Evolutionary conservation across 139 green algal genomes (phyloP), one percentile per base, ranked within the genome.

Genomic region (Chlamydomonas schloesseri): DNA sequence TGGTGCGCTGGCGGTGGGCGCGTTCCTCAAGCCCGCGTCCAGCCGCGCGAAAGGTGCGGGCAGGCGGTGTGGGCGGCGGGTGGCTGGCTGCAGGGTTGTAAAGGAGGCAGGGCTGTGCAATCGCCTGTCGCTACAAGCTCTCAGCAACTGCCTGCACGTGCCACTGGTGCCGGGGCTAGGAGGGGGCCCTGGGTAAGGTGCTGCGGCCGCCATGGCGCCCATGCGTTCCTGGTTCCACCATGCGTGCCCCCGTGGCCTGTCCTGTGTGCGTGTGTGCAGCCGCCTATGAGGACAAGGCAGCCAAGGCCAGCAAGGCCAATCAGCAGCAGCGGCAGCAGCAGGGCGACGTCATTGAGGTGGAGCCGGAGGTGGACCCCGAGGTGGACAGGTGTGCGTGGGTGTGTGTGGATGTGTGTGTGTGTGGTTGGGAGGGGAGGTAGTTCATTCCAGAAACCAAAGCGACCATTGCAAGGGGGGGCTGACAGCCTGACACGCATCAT

Each of bases 1-100:
- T 15, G 78, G 78, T 3, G 64, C 64, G 11, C 33, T 84, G 78
- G 64, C 78, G 10, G 46, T 67, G 47, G 65, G 42, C 5, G 64
- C 74, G 29, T 74, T 84, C n/a, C 78, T 84, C 10, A 72, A 60
- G 29, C 78, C 78, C 17, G 78, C 78, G 14, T 29, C 78, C 0
- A 31, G 53, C 3, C 62, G 72, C 20, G 78, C 62, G 17, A 84
- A 74, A 50, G 64, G 78, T 84, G 42, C 0, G 77, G 14, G 10
- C 23, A 33, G n/a, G 29, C 10, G 9, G 10, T n/a, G 13, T 5
- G 58, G 58, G 20, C 20, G 58, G 23, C 58, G 58, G 20, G 58
- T 8, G 11, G 3, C 26, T 20, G 26, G 28, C 3, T 34, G 28
- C 62, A 69, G 23, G 62, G 34, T 3, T 14, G 24, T 34, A 31